Conservation (phyloP, 2,329 filamentous ascomycete genomes). For the Colletotrichum sublineola region DNA sequence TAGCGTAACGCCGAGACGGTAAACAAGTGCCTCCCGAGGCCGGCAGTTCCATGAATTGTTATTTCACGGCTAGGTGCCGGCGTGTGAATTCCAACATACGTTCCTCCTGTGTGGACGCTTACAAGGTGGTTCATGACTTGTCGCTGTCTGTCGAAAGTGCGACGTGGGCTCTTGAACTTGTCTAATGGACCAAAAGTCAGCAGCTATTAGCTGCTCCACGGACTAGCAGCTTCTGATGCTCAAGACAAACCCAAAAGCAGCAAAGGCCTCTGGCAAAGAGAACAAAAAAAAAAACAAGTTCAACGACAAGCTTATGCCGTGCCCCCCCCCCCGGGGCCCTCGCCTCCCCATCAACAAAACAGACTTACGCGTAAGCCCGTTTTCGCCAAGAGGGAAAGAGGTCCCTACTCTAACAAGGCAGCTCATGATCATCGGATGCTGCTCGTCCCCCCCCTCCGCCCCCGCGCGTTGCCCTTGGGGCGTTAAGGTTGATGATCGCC, state of each 20-base stretch:
- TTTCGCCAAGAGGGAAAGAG: slow-evolving; percentile 20
- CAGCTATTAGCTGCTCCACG: background rate
- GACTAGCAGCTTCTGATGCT: background rate
- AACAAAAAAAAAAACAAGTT: no score
- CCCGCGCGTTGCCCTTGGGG: slow-evolving; percentile 14
- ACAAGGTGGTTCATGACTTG: slow-evolving; percentile 22
- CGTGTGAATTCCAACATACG: background rate
- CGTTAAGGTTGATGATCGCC: slow-evolving; percentile 31
- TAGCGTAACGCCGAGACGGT: slow-evolving; percentile 25
- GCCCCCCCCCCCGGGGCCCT: slow-evolving; percentile 1
- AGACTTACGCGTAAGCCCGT: slow-evolving; percentile 25
- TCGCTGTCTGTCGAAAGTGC: slow-evolving; percentile 29
- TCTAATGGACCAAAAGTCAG: slow-evolving; percentile 11
- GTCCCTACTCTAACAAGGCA: slow-evolving; percentile 30
- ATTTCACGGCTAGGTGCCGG: slow-evolving; percentile 4
- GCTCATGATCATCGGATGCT: slow-evolving; percentile 3
- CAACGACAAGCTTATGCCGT: background rate
- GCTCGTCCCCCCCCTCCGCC: background rate
- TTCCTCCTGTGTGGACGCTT: slow-evolving; percentile 15
- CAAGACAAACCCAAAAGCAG: background rate
- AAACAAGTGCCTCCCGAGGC: slow-evolving; percentile 5
- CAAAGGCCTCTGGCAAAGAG: background rate
- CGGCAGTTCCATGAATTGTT: slow-evolving; percentile 29
- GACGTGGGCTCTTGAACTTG: background rate
- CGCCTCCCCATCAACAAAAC: slow-evolving; percentile 15